Conservation (phyloP, 2,329 filamentous ascomycete genomes). For the Colletotrichum eleusines region DNA sequence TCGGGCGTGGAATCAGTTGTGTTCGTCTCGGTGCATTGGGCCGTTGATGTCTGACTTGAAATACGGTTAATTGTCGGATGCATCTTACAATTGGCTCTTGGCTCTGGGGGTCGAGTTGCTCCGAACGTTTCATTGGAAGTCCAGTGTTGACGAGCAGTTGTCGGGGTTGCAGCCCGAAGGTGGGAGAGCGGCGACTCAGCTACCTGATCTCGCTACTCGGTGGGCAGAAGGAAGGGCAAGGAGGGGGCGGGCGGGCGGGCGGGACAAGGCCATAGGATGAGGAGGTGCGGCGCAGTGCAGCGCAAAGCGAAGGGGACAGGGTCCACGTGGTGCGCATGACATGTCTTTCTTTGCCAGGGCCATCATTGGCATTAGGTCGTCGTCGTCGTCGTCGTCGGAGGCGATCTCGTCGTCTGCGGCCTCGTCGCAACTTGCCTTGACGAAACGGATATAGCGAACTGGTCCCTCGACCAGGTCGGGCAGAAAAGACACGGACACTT, state of each 20-base stretch:
- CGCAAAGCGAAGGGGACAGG: constrained; percentile 34
- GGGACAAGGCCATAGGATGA: constrained; percentile 30
- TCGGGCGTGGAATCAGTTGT: not conserved
- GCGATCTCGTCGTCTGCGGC: not conserved
- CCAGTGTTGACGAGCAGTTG: not conserved
- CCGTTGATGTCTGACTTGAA: constrained; percentile 35
- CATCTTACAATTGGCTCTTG: constrained; percentile 24
- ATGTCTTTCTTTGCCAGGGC: constrained; percentile 28
- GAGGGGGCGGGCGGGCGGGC: constrained; percentile 33
- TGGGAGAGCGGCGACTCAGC: constrained; percentile 30
- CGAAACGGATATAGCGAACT: not conserved
- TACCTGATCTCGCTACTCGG: constrained; percentile 31
- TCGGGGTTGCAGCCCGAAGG: constrained; percentile 18
- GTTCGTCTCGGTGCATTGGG: constrained; percentile 15
- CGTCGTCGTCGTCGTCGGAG: constrained; percentile 13
- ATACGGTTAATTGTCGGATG: constrained; percentile 23
- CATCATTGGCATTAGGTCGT: constrained; percentile 25
- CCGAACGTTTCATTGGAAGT: constrained; percentile 8
- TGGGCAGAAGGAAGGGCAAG: constrained; percentile 38
- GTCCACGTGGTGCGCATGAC: constrained; percentile 42
- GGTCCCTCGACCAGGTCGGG: not conserved
- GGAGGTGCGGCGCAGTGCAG: constrained; percentile 19
- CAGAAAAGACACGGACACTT: constrained; percentile 11
- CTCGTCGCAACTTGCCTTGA: not conserved
- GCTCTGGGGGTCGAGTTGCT: not conserved